Percentiles rank a stretch among this genome's conserved stretches.
Evolutionary conservation across 768 basidiomycete species (phyloP).

Genomic region (Chalciporus pseudorubinellus): DNA sequence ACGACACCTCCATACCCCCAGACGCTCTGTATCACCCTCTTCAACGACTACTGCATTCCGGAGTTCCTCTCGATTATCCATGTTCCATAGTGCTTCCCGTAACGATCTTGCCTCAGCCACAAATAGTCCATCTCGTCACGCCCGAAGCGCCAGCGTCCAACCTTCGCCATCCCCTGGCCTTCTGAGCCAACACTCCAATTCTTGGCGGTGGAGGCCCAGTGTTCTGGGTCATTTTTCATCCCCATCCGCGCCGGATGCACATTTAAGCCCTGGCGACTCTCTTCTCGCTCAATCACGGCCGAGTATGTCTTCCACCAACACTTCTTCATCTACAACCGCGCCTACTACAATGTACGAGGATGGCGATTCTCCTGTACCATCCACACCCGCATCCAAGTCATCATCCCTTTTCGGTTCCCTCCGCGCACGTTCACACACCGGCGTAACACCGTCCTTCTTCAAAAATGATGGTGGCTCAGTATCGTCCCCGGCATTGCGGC

Average conservation of each 20-base stretch:
- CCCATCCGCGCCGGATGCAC: conserved; percentile 43
- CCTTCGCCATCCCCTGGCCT: conserved; percentile 33
- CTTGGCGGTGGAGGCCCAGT: conserved; percentile 60
- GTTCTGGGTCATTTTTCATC: conserved; percentile 63
- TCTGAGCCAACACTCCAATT: conserved; percentile 14
- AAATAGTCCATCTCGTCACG: conserved; percentile 38
- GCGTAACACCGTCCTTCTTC: conserved; percentile 31
- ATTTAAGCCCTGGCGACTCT: conserved; percentile 41
- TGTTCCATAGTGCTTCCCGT: conserved; percentile 39
- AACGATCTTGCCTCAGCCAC: conserved; percentile 27
- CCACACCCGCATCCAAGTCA: conserved; percentile 34
- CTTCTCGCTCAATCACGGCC: conserved; percentile 47
- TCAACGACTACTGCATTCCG: conserved; percentile 34
- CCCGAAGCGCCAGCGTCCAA: conserved; percentile 49
- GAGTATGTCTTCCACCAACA: conserved; percentile 60
- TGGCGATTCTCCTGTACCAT: conserved; percentile 38
- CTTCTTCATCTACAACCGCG: conserved; percentile 46
- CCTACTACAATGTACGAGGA: conserved; percentile 38
- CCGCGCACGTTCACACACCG: conserved; percentile 29
- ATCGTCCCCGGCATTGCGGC: conserved; percentile 38
- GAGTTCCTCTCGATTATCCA: conserved; percentile 40
- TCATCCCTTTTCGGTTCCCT: conserved; percentile 34
- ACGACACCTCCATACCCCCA: conserved; percentile 43
- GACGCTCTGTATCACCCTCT: conserved; percentile 41
- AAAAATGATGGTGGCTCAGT: conserved; percentile 23